phyloP scores from a whole-genome alignment of 768 basidiomycete genomes.

The Dentipellis fragilis region DNA sequence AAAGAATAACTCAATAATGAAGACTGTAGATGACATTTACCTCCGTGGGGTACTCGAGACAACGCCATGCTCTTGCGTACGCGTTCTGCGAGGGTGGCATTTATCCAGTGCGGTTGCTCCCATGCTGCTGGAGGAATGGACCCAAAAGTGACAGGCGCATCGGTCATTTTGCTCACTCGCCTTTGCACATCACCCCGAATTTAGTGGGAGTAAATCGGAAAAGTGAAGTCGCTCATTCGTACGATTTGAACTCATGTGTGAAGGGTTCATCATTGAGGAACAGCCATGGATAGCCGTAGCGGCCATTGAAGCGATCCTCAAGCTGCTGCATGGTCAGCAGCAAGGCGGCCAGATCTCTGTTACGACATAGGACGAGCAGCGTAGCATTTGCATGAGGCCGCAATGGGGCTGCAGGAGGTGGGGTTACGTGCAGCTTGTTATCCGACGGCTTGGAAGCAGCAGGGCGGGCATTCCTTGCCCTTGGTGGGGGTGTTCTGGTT shows the following conservation, averaged over 20 bases:
- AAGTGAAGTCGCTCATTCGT: conserved; percentile 1
- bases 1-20: no score
- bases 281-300: conserved; percentile 51
- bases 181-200: conserved; percentile 22
- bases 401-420: not conserved
- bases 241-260: conserved; percentile 41
- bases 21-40: conserved; percentile 11
- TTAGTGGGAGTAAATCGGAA: conserved; percentile 4
- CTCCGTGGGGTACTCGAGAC: conserved; percentile 45
- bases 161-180: conserved; percentile 46
- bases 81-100: conserved; percentile 38
- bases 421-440: no score
- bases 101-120: conserved; percentile 65
- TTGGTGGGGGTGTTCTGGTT: no score
- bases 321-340: conserved; percentile 41
- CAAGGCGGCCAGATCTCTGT: conserved; percentile 35
- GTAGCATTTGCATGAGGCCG: conserved; percentile 36
- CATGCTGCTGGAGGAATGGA: conserved; percentile 70
- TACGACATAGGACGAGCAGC: conserved; percentile 44
- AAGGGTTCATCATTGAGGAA: conserved; percentile 57
- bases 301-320: conserved; percentile 49
- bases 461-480: no score
- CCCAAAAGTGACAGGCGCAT: conserved; percentile 56
- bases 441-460: no score
- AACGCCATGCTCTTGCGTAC: conserved; percentile 42